A percentile compares a stretch with the other conserved stretches of the same genome.
Conservation (phyloP, 768 basidiomycete genomes). For the Lactifluus piperatus region DNA sequence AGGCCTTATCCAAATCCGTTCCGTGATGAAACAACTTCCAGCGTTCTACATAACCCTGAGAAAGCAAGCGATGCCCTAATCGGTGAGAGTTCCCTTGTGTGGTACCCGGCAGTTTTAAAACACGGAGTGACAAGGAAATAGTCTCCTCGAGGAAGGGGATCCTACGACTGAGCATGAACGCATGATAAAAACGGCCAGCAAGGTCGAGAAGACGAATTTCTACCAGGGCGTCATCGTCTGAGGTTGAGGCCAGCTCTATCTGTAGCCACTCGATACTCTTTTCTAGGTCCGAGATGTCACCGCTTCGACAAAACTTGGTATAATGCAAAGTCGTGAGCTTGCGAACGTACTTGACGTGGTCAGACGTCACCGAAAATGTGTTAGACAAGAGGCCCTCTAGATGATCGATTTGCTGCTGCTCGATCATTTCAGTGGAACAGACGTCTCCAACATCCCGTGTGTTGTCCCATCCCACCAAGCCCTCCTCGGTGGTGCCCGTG, state of each 20-base stretch:
- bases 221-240: not conserved
- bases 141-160: not conserved
- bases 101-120: not conserved
- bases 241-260: not conserved
- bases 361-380: too few relatives aligned
- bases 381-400: too few relatives aligned
- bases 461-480: too few relatives aligned
- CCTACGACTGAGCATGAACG: not conserved
- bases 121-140: not conserved
- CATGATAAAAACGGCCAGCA: not conserved
- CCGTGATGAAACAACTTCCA: not conserved
- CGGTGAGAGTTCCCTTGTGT: not conserved
- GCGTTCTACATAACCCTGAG: not conserved
- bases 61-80: too few relatives aligned
- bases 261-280: not conserved
- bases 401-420: too few relatives aligned
- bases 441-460: too few relatives aligned
- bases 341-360: not conserved
- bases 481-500: too few relatives aligned
- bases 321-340: not conserved
- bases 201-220: not conserved
- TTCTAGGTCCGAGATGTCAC: not conserved
- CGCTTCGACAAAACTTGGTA: not conserved
- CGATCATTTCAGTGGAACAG: too few relatives aligned
- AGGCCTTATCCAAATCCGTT: not conserved